A percentile compares a stretch with the other conserved stretches of the same genome.
phyloP scores from a whole-genome alignment of 768 basidiomycete species.

The Rhodotorula graminis region DNA sequence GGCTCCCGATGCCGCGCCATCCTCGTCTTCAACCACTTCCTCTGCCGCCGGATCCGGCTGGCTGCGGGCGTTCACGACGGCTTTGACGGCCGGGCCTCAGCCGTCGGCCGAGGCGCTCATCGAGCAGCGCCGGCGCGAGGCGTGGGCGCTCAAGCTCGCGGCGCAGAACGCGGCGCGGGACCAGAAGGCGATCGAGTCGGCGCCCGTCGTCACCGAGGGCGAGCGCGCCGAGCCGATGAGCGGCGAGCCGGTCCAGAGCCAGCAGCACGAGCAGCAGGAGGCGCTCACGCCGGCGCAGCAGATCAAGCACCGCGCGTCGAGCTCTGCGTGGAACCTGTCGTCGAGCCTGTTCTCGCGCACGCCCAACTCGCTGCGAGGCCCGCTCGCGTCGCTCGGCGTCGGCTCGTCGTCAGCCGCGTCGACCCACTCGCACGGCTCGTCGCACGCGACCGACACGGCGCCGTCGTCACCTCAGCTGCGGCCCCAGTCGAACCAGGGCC shows the following conservation, averaged over 20 bases:
- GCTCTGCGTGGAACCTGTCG: not conserved
- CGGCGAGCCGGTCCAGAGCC: not conserved
- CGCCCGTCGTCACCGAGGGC: not conserved
- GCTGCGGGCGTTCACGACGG: not conserved
- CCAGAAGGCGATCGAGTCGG: not conserved
- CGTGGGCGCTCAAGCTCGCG: slow-evolving; percentile 21
- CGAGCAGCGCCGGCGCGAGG: slow-evolving; percentile 10
- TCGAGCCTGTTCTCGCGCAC: slow-evolving; percentile 22
- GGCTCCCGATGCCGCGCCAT: too few species aligned
- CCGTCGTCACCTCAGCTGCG: slow-evolving; percentile 23
- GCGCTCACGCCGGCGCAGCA: not conserved
- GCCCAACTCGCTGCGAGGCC: slow-evolving; percentile 4
- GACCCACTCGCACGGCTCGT: slow-evolving; percentile 23
- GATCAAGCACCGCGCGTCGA: slow-evolving; percentile 1
- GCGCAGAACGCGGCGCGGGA: not conserved
- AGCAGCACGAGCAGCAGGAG: not conserved
- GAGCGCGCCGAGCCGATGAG: not conserved
- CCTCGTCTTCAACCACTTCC: too few species aligned
- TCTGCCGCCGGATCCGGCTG: not conserved
- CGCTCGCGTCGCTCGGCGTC: not conserved
- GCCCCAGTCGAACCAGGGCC: slow-evolving; percentile 15
- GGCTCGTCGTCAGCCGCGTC: slow-evolving; percentile 28
- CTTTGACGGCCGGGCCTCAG: slow-evolving; percentile 5
- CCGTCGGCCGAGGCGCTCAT: slow-evolving; percentile 8
- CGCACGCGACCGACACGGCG: slow-evolving; percentile 15